Evolutionary conservation across 805 yeast genomes (phyloP).

Genomic region (Saccharomycopsis malanga): DNA sequence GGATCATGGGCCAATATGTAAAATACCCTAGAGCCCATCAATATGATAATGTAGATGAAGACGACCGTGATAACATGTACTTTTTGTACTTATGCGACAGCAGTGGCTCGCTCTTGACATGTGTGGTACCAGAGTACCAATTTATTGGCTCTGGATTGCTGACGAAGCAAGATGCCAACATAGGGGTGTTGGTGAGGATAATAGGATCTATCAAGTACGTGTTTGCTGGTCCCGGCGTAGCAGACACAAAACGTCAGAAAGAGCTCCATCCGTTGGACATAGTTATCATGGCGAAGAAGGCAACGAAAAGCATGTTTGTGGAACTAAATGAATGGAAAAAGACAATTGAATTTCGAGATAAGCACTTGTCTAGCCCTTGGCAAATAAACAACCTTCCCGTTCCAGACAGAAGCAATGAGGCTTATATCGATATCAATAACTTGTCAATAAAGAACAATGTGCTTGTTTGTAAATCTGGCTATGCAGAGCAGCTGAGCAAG

Average conservation of each 20-base stretch:
- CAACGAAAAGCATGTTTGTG: conserved; percentile 1
- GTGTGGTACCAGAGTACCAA: conserved; percentile 13
- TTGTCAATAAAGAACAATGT: conserved; percentile 1
- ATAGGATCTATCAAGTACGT: conserved; percentile 9
- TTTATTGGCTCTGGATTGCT: conserved; percentile 12
- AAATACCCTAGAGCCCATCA: not conserved
- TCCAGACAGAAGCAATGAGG: not conserved
- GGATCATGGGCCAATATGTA: conserved; percentile 12
- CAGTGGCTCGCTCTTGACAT: conserved; percentile 11
- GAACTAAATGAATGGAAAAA: conserved; percentile 13
- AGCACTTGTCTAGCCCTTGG: conserved; percentile 10
- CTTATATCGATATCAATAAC: not conserved
- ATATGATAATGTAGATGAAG: not conserved
- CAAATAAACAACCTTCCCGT: not conserved
- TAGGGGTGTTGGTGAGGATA: conserved; percentile 8
- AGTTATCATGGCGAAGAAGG: conserved; percentile 5
- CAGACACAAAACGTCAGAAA: not conserved
- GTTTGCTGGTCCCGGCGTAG: not conserved
- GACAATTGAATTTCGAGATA: conserved; percentile 8
- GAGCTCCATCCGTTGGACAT: conserved; percentile 8
- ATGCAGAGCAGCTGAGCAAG: not conserved
- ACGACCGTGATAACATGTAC: conserved; percentile 1
- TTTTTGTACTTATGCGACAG: conserved; percentile 12
- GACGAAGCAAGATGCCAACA: not conserved
- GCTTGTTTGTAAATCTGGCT: not conserved